Evolutionary conservation across 495 filamentous ascomycete species (phyloP).

Genomic region (Aspergillus taichungensis): DNA sequence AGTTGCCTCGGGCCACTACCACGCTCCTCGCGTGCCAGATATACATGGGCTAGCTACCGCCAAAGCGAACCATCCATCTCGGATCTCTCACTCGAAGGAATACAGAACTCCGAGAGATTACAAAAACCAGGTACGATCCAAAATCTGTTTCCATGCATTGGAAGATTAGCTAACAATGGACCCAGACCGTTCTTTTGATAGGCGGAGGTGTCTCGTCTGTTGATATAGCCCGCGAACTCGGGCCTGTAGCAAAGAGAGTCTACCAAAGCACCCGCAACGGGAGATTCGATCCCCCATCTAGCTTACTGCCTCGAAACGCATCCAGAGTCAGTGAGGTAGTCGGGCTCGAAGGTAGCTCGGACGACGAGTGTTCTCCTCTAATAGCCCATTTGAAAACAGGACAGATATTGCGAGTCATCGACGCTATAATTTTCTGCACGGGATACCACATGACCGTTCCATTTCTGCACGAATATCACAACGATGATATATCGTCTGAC

Average conservation of each 20-base stretch:
- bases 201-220: constrained; percentile 52
- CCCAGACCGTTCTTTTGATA: constrained; percentile 48
- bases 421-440: constrained; percentile 52
- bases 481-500: constrained; percentile 15
- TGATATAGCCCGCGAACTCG: constrained; percentile 52
- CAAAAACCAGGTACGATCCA: constrained; percentile 25
- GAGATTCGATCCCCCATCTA: constrained; percentile 44
- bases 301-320: constrained; percentile 37
- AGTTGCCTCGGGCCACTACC: constrained; percentile 52
- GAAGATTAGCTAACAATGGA: neutral
- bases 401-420: constrained; percentile 38
- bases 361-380: constrained; percentile 26
- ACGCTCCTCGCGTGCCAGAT: constrained; percentile 47
- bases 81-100: constrained; percentile 52
- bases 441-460: constrained; percentile 56
- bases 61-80: constrained; percentile 41
- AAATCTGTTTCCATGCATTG: neutral
- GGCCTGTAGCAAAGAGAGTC: constrained; percentile 36
- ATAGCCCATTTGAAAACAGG: constrained; percentile 32
- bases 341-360: constrained; percentile 20
- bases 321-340: constrained; percentile 43
- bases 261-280: constrained; percentile 53
- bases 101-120: constrained; percentile 45
- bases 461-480: constrained; percentile 43
- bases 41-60: constrained; percentile 43